Percentiles rank a stretch among this genome's conserved stretches.
phyloP scores from a whole-genome alignment of 805 yeast genomes.

The Candida endomychidarum region DNA sequence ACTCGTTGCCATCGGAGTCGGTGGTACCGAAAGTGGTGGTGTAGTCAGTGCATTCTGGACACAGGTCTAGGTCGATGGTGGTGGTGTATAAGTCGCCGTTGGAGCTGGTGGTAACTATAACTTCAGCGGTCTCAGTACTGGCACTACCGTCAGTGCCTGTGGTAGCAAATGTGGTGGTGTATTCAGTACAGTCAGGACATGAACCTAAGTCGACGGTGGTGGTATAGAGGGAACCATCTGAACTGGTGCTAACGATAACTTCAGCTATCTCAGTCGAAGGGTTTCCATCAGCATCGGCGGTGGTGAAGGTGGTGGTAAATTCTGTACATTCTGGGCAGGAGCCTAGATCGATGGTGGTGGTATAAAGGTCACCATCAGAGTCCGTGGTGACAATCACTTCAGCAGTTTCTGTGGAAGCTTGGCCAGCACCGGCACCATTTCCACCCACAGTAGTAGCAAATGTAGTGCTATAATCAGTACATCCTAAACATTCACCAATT shows the following conservation, averaged over 20 bases:
- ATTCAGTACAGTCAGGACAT: constrained; percentile 13
- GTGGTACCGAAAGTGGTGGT: constrained; percentile 10
- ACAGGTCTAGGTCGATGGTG: no score
- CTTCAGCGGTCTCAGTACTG: no score
- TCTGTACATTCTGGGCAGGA: constrained; percentile 8
- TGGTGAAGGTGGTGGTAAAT: no score
- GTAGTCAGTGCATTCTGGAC: no score
- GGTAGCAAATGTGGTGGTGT: constrained; percentile 17
- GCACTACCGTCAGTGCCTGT: no score
- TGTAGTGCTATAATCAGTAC: constrained; percentile 15
- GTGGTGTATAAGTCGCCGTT: no score
- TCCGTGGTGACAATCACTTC: constrained; percentile 15
- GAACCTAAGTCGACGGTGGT: constrained; percentile 12
- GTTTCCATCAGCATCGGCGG: not conserved
- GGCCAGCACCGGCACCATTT: constrained; percentile 6
- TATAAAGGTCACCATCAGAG: constrained; percentile 5
- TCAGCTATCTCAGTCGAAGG: constrained; percentile 10
- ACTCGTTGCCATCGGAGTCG: not conserved
- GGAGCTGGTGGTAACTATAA: no score
- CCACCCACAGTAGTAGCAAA: constrained; percentile 16
- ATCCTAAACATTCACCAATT: constrained; percentile 8
- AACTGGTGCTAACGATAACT: constrained; percentile 13
- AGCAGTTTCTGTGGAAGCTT: constrained; percentile 14
- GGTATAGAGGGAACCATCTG: constrained; percentile 14
- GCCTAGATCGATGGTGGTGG: constrained; percentile 13